Evolutionary conservation across 768 basidiomycete species (phyloP), one percentile per base, ranked within the genome.

Genomic region (Kwoniella dendrophila): DNA sequence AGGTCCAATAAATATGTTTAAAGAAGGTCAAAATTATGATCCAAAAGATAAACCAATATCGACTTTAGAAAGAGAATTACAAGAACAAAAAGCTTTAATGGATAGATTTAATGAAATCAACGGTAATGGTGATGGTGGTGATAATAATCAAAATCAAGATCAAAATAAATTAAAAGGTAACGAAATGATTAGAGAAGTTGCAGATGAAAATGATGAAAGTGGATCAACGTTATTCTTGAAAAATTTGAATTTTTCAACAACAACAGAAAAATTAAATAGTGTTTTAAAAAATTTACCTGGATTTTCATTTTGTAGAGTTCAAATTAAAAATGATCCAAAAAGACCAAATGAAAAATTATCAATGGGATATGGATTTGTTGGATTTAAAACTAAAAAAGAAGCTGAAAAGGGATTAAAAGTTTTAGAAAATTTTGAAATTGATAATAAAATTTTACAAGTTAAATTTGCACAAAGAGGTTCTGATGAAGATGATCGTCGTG

Each of bases 331-430:
- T 0, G 90, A 95, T 78, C 88, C 91, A 0, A 90, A 90, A 72
- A 83, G 85, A 8, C 84, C 86, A 1, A 82, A 82, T 0, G 83
- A 83, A 10, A 82, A 85, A 50, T 80, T 96, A 51, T 92, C 90
- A 75, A 95, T 94, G 91, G 95, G 95, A 0, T 97, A 94, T 75
- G 96, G 95, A 0, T 99, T 99, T 69, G 84, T 95, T 32, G 94
- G 93, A 4, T 98, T 98, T 82, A 86, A 85, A 74, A 87, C 86
- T 27, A 77, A 75, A 0, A 89, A 90, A 8, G 85, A 82, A 10
- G 93, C 95, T 49, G 83, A 83, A 77, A 85, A 83, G 66, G 95
- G 88, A 22, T 66, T 90, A 71, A 86, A 86, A 72, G 87, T 87
- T 50, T 84, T 93, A 81, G 85, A 92, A 66, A 89, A 89, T 0